Evolutionary conservation across 345 rosid species (phyloP).

Genomic region (Rhodomyrtus tomentosa): DNA sequence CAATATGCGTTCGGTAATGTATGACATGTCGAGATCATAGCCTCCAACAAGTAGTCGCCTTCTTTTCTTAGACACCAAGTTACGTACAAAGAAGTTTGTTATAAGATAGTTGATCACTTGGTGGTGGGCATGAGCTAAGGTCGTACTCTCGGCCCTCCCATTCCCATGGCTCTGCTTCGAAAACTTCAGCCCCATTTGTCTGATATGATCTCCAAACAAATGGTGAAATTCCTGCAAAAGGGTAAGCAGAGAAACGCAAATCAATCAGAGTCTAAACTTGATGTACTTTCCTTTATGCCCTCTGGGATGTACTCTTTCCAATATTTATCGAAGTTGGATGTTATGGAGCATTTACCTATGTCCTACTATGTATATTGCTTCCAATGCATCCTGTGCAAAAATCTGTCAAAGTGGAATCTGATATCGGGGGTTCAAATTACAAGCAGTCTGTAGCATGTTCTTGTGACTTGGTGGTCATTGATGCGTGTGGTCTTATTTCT

Average conservation of each 20-base stretch:
- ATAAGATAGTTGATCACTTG: constrained; percentile 39
- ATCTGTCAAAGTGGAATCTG: background rate
- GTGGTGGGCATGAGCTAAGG: constrained; percentile 11
- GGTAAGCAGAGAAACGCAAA: background rate
- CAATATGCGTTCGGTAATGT: constrained; percentile 54
- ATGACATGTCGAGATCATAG: constrained; percentile 94
- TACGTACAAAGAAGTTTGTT: constrained; percentile 51
- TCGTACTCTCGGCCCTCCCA: constrained; percentile 2
- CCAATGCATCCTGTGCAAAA: background rate
- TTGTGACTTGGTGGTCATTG: background rate
- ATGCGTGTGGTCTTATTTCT: background rate
- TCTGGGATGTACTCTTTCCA: background rate
- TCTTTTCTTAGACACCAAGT: constrained; percentile 76
- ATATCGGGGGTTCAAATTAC: background rate
- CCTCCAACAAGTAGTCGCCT: constrained; percentile 74
- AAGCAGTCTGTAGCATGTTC: background rate
- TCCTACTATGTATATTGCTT: background rate
- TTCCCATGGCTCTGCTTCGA: constrained; percentile 30
- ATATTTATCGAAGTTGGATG: background rate
- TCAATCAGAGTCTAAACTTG: background rate
- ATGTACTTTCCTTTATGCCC: background rate
- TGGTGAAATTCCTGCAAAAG: background rate
- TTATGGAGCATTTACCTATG: background rate
- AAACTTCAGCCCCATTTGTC: constrained; percentile 59
- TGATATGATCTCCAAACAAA: background rate